Evolutionary conservation across 192 early-diverging fungal species (phyloP), one percentile per base, ranked within the genome.

Genomic region (Backusella psychrophila): DNA sequence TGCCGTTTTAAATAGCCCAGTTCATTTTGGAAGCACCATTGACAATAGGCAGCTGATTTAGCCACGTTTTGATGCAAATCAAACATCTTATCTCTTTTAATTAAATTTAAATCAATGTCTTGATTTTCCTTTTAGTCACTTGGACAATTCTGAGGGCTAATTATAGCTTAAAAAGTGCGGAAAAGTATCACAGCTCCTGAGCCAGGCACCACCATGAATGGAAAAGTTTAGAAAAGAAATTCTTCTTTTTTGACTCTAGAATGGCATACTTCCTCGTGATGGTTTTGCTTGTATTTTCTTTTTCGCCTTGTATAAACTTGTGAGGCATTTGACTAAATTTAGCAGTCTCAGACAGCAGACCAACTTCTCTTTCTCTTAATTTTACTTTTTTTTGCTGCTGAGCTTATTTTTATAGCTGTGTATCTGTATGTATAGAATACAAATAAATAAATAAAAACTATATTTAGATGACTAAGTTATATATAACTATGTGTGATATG

Each of bases 241-340:
- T 1, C 11, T 59, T 59, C 56, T 23, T 29, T 63, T 63, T 63
- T 59, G 23, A 63, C 21, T 63, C 56, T 7, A 63, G 56, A 63
- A 63, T 63, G 56, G 56, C 56, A 63, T 63, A 29, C 56, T 63
- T 63, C 56, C 56, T 63, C 56, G 56, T 63, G 56, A 63, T 63
- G 23, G 26, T 63, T 29, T 26, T 63, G 29, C 56, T 63, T 63
- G 56, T 63, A 63, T 29, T 63, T 63, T 29, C 9, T 63, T 63
- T 63, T 63, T 23, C 56, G n/a, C 56, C 29, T 63, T 26, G 11
- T 63, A 63, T 26, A 9, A 29, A 63, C 23, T 15, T 29, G 23
- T 63, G 56, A 63, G 56, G 56, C 2, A 63, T 63, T 63, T 63
- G 56, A 2, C 46, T 29, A 63, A 29, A 14, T 63, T 63, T 63